A percentile compares a stretch with the other conserved stretches of the same genome.
Conservation (phyloP, 805 yeast species). For the Lipomyces yamadae region DNA sequence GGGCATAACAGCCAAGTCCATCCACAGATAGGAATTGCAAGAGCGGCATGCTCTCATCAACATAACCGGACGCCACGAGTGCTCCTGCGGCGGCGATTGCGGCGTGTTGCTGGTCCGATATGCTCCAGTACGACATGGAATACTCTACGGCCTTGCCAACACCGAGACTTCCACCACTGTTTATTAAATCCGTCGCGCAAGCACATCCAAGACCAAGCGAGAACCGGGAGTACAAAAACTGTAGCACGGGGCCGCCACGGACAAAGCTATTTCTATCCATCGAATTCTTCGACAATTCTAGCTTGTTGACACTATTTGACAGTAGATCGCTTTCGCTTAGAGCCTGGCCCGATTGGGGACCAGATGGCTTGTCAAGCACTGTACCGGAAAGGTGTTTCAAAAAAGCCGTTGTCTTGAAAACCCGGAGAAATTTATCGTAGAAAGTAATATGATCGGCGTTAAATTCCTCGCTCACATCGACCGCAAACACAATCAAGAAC, state of each 20-base stretch:
- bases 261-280: conserved; percentile 6
- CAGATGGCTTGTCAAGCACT: background rate
- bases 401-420: conserved; percentile 10
- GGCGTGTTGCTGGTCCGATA: conserved; percentile 9
- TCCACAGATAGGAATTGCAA: conserved; percentile 14
- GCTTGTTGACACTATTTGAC: conserved; percentile 6
- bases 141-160: conserved; percentile 26
- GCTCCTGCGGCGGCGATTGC: conserved; percentile 23
- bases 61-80: conserved; percentile 7
- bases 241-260: conserved; percentile 10
- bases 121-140: conserved; percentile 18
- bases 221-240: conserved; percentile 17
- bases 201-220: conserved; percentile 17
- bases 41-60: background rate
- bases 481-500: conserved; percentile 25
- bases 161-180: conserved; percentile 18
- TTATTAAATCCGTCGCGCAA: conserved; percentile 15
- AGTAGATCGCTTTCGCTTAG: conserved; percentile 12
- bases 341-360: background rate
- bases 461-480: conserved; percentile 27
- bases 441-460: conserved; percentile 20
- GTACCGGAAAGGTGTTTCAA: conserved; percentile 21
- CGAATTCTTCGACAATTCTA: conserved; percentile 10
- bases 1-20: conserved; percentile 23
- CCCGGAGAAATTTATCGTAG: conserved; percentile 17